phyloP scores from a whole-genome alignment of 2,329 filamentous ascomycete genomes.

The Clarireedia monteithiana region DNA sequence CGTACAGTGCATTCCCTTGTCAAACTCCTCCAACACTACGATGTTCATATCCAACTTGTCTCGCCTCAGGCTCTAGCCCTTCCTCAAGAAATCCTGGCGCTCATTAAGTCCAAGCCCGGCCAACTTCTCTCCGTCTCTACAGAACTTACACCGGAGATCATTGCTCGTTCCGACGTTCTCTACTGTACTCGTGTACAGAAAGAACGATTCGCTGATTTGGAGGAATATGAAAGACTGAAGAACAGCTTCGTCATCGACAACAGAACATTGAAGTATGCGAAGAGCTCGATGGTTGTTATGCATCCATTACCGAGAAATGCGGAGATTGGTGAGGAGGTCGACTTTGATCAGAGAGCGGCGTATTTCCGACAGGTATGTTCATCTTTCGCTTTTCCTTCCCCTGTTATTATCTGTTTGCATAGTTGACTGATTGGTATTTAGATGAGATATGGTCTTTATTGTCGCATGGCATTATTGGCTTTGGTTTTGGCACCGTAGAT shows the following conservation, averaged over 20 bases:
- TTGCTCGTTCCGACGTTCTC: slow-evolving; percentile 80
- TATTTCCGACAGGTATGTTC: slow-evolving; percentile 96
- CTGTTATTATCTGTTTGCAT: neutral
- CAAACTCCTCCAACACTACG: slow-evolving; percentile 91
- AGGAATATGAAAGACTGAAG: slow-evolving; percentile 81
- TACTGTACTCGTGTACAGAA: slow-evolving; percentile 98
- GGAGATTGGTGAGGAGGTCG: slow-evolving; percentile 91
- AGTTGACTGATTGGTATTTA: slow-evolving; percentile 31
- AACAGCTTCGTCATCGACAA: slow-evolving; percentile 87
- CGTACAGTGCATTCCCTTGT: slow-evolving; percentile 92
- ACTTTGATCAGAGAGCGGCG: slow-evolving; percentile 92
- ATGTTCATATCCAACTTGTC: slow-evolving; percentile 88
- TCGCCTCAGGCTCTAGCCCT: slow-evolving; percentile 72
- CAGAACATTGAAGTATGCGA: slow-evolving; percentile 79
- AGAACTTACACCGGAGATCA: slow-evolving; percentile 76
- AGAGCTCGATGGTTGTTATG: slow-evolving; percentile 89
- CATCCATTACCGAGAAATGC: slow-evolving; percentile 91
- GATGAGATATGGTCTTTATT: slow-evolving; percentile 98
- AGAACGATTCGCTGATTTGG: slow-evolving; percentile 79
- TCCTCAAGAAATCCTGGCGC: slow-evolving; percentile 64
- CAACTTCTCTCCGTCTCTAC: slow-evolving; percentile 72
- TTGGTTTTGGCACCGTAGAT: slow-evolving; percentile 63
- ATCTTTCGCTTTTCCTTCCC: neutral
- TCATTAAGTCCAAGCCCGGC: slow-evolving; percentile 60
- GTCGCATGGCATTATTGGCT: slow-evolving; percentile 93